A percentile compares a stretch with the other conserved stretches of the same genome.
phyloP scores from a whole-genome alignment of 169 alveolate genomes.

The Eimeria mitis region DNA sequence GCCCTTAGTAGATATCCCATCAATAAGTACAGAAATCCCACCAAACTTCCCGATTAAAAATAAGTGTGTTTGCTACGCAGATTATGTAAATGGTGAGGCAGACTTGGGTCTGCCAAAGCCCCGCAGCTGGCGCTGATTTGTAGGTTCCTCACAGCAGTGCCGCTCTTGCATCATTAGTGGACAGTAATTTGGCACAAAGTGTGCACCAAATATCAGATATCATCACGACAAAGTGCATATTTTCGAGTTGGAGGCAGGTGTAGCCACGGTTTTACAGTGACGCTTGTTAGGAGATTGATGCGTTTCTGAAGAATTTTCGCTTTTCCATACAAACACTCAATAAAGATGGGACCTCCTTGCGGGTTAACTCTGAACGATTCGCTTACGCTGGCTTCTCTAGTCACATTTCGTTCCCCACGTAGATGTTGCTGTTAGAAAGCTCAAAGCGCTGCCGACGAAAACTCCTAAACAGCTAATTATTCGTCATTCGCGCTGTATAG shows the following conservation, averaged over 20 bases:
- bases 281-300: not conserved
- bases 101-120: not conserved
- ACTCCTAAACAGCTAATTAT: not conserved
- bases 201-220: not conserved
- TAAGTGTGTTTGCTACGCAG: not conserved
- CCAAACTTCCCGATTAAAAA: not conserved
- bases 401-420: not conserved
- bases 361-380: not conserved
- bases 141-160: not conserved
- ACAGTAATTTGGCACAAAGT: not conserved
- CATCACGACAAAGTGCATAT: not conserved
- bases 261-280: not conserved
- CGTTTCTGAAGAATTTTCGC: not conserved
- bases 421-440: not conserved
- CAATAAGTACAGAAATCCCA: not conserved
- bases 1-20: not conserved
- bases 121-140: not conserved
- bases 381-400: not conserved
- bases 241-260: not conserved
- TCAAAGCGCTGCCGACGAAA: not conserved
- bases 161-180: not conserved
- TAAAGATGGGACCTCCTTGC: not conserved
- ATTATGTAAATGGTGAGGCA: not conserved
- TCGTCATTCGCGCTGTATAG: not conserved
- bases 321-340: not conserved